Evolutionary conservation across 2,329 filamentous ascomycete species (phyloP).

Genomic region (Paecilomyces sp.): DNA sequence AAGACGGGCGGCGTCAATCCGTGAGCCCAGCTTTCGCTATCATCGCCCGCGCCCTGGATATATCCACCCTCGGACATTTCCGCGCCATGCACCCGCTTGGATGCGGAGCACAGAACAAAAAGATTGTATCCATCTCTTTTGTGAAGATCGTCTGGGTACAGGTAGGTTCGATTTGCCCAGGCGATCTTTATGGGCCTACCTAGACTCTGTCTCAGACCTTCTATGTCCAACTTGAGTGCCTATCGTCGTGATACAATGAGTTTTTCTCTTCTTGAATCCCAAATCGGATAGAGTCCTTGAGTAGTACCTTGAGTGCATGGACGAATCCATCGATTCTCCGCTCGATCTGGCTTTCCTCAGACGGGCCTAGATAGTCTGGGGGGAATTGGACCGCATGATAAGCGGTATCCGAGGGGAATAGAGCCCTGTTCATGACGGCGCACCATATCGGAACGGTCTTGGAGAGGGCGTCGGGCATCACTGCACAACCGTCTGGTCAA

Average conservation of each 20-base stretch:
- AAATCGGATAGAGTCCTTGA: neutral
- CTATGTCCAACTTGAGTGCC: constrained; percentile 56
- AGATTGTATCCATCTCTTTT: constrained; percentile 55
- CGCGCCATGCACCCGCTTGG: constrained; percentile 59
- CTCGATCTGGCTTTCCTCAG: constrained; percentile 74
- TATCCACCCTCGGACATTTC: constrained; percentile 69
- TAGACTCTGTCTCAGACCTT: constrained; percentile 48
- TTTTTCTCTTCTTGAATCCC: neutral
- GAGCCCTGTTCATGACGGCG: constrained; percentile 68
- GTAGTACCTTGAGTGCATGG: constrained; percentile 36
- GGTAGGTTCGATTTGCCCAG: constrained; percentile 69
- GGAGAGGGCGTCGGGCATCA: constrained; percentile 87
- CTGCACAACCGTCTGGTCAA: constrained; percentile 31
- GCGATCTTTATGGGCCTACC: constrained; percentile 67
- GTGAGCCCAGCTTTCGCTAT: constrained; percentile 85
- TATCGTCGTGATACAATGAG: constrained; percentile 35
- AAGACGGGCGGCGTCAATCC: constrained; percentile 73
- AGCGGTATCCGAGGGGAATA: constrained; percentile 56
- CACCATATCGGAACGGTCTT: constrained; percentile 96
- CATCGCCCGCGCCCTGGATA: constrained; percentile 90
- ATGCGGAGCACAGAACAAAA: constrained; percentile 80
- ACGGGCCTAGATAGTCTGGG: constrained; percentile 62
- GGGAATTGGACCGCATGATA: constrained; percentile 60
- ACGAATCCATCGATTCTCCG: constrained; percentile 52
- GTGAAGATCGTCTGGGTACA: constrained; percentile 38